Percentiles rank a stretch among this genome's conserved stretches.
Conservation (phyloP, 495 filamentous ascomycete genomes). For the Annulohypoxylon stygium region DNA sequence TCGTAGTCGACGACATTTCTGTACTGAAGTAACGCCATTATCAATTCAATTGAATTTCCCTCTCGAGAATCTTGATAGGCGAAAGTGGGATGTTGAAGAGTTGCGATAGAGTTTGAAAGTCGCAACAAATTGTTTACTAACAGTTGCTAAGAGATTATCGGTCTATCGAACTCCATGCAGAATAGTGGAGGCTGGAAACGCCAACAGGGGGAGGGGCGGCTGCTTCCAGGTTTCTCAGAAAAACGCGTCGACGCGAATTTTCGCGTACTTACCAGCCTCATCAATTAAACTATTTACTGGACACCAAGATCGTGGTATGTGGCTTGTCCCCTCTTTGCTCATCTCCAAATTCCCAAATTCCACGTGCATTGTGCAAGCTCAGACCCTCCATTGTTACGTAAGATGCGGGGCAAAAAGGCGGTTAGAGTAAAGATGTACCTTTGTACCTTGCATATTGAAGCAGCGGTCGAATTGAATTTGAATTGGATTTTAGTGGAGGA, state of each 20-base stretch:
- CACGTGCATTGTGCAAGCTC: not conserved
- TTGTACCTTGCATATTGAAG: conserved; percentile 6
- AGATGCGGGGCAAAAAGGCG: not conserved
- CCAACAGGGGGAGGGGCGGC: conserved; percentile 21
- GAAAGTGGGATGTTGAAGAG: conserved; percentile 32
- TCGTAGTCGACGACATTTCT: conserved; percentile 84
- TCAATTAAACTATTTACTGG: conserved; percentile 34
- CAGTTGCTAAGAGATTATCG: not conserved
- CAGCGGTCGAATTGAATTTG: conserved; percentile 19
- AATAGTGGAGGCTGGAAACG: conserved; percentile 48
- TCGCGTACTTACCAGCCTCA: conserved; percentile 49
- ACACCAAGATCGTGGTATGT: not conserved
- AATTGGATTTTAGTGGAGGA: conserved; percentile 2
- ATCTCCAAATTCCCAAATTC: conserved; percentile 1
- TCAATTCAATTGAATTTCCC: conserved; percentile 29
- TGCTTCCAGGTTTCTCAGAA: conserved; percentile 13
- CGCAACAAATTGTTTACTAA: conserved; percentile 35
- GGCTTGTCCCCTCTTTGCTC: not conserved
- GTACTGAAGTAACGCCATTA: conserved; percentile 85
- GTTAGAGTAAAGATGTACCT: conserved; percentile 11
- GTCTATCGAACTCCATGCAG: not conserved
- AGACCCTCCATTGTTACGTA: not conserved
- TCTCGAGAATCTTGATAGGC: conserved; percentile 13
- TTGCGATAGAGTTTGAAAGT: conserved; percentile 40
- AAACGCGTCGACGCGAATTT: conserved; percentile 52